phyloP scores from a whole-genome alignment of 345 rosid species.

The Nasturtium officinale region DNA sequence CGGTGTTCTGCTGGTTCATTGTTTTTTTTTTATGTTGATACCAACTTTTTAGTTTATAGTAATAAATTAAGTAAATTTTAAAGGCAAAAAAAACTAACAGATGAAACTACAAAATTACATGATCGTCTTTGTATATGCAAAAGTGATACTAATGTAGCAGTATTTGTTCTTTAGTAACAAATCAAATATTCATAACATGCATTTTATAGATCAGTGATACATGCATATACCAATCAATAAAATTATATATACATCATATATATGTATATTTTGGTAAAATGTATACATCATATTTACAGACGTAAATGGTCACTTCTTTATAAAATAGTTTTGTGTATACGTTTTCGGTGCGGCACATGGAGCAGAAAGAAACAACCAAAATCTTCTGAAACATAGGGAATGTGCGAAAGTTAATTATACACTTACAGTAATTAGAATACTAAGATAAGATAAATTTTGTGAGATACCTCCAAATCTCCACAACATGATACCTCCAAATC shows the following conservation, averaged over 20 bases:
- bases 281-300: background rate
- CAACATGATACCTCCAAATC: constrained; percentile 35
- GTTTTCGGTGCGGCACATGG: constrained; percentile 46
- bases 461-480: too few relatives aligned
- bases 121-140: background rate
- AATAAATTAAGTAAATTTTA: constrained; percentile 7
- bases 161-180: background rate
- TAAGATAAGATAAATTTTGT: constrained; percentile 34
- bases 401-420: constrained; percentile 34
- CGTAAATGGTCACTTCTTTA: background rate
- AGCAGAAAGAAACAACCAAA: constrained; percentile 38
- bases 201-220: background rate
- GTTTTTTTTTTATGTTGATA: constrained; percentile 36
- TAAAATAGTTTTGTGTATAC: background rate
- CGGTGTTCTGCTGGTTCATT: constrained; percentile 43
- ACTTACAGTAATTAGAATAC: constrained; percentile 27
- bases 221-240: too few relatives aligned
- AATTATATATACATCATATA: too few relatives aligned
- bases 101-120: constrained; percentile 14
- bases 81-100: constrained; percentile 27
- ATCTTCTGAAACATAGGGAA: constrained; percentile 43
- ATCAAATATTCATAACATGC: too few relatives aligned
- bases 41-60: background rate
- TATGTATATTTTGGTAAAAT: too few relatives aligned
- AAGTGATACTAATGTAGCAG: background rate